Evolutionary conservation across 176 grass and related monocot genomes (phyloP).

Genomic region (Cymbopogon citratus): DNA sequence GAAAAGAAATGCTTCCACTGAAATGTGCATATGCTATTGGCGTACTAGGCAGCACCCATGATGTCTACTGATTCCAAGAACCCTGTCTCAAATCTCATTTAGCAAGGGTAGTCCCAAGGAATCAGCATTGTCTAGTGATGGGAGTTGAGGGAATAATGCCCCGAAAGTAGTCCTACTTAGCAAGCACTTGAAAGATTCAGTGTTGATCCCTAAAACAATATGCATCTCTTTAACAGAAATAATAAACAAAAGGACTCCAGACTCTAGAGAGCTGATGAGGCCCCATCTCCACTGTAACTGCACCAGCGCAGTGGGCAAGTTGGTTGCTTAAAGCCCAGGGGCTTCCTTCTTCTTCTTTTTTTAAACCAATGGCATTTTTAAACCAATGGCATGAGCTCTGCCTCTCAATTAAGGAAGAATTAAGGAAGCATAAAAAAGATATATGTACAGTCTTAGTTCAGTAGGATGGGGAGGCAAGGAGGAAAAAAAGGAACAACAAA

Average conservation of each 20-base stretch:
- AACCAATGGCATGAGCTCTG: too few species aligned
- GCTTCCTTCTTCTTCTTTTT: too few species aligned
- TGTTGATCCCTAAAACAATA: constrained; percentile 36
- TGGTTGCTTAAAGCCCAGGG: constrained; percentile 12
- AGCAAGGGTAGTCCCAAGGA: constrained; percentile 16
- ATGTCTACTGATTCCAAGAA: constrained; percentile 36
- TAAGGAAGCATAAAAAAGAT: too few species aligned
- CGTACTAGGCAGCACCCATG: constrained; percentile 17
- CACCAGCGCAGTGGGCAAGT: constrained; percentile 29
- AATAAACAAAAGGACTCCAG: constrained; percentile 6
- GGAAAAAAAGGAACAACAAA: too few species aligned
- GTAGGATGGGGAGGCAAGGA: too few species aligned
- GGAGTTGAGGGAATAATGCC: constrained; percentile 37
- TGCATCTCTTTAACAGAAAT: constrained; percentile 36
- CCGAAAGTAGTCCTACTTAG: constrained; percentile 39
- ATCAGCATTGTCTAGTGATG: constrained; percentile 25
- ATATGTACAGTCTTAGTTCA: too few species aligned
- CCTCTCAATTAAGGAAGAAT: too few species aligned
- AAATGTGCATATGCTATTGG: constrained; percentile 24
- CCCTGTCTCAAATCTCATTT: constrained; percentile 14
- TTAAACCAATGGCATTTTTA: too few species aligned
- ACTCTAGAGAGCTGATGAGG: not conserved
- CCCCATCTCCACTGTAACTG: constrained; percentile 29
- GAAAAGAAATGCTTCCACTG: constrained; percentile 17
- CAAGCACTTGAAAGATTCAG: constrained; percentile 55